These are phyloP conservation scores for Cenococcum geophilum DNA, from an alignment of 495 filamentous ascomycete species.

Conservation along the genomic window DNA sequence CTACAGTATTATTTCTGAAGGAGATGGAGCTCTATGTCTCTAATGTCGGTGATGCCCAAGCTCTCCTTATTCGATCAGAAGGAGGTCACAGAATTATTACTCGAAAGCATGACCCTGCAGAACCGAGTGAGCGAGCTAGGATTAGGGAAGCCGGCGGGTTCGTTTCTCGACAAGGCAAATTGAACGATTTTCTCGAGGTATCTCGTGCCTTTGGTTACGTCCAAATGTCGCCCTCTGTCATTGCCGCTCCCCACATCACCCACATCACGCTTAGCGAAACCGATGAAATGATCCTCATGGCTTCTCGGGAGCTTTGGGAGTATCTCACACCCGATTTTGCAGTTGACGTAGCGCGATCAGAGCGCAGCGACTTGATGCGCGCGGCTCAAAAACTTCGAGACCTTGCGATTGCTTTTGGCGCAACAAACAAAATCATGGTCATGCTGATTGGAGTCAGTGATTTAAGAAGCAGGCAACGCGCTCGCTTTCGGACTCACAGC, in stretches of 20 bases:
- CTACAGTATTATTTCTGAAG: conserved; percentile 84
- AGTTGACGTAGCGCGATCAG: conserved; percentile 82
- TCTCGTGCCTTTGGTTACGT: conserved; percentile 94
- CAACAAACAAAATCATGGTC: conserved; percentile 92
- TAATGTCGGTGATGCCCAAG: conserved; percentile 92
- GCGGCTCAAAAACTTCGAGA: conserved; percentile 95
- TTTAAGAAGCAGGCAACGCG: conserved; percentile 72
- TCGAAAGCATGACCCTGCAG: conserved; percentile 85
- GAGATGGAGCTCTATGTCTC: conserved; percentile 87
- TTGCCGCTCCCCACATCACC: conserved; percentile 79
- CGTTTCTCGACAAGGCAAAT: conserved; percentile 85
- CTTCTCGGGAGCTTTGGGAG: conserved; percentile 90
- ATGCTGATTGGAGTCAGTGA: conserved; percentile 93
- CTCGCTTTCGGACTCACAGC: conserved; percentile 64
- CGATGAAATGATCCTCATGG: conserved; percentile 89
- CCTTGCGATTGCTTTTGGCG: conserved; percentile 90
- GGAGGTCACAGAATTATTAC: conserved; percentile 74
- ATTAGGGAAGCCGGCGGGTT: conserved; percentile 94
- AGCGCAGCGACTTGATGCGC: conserved; percentile 83
- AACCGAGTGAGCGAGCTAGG: conserved; percentile 70
- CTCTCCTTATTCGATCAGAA: conserved; percentile 85
- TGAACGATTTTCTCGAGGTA: conserved; percentile 86
- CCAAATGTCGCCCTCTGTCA: conserved; percentile 84
- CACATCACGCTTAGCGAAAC: conserved; percentile 76
- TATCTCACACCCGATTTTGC: conserved; percentile 80